phyloP scores from a whole-genome alignment of 2,329 filamentous ascomycete genomes.

The Paraphaeosphaeria sporulosa region DNA sequence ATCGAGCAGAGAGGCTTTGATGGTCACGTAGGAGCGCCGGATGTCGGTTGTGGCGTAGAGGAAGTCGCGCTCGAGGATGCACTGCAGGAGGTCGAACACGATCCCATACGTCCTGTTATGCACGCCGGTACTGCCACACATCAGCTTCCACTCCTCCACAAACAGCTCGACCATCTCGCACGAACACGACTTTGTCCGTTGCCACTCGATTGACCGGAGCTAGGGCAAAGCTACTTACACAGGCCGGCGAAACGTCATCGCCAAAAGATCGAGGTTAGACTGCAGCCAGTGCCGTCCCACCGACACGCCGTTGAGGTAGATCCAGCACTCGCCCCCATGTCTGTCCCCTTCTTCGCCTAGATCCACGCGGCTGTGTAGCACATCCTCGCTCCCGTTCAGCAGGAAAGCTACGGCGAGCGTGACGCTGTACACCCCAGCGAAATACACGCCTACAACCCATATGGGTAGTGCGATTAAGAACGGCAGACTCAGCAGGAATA shows the following conservation, averaged over 20 bases:
- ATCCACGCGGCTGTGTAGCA: constrained; percentile 64
- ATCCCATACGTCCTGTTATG: constrained; percentile 78
- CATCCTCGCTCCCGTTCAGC: constrained; percentile 43
- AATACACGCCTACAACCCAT: constrained; percentile 45
- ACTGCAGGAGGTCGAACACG: constrained; percentile 79
- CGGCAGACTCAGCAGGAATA: constrained; percentile 67
- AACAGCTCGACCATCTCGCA: too few species aligned
- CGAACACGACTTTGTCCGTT: too few species aligned
- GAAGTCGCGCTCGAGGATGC: constrained; percentile 78
- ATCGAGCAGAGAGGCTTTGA: constrained; percentile 71
- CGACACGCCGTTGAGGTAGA: constrained; percentile 80
- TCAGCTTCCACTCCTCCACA: too few species aligned
- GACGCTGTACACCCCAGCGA: constrained; percentile 33
- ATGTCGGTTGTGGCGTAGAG: constrained; percentile 73
- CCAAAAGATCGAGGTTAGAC: constrained; percentile 73
- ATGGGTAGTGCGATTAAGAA: constrained; percentile 55
- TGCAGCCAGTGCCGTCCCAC: constrained; percentile 54
- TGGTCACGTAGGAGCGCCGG: constrained; percentile 63
- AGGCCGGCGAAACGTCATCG: constrained; percentile 74
- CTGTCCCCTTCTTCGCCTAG: too few species aligned
- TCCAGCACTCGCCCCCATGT: constrained; percentile 77
- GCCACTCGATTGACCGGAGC: too few species aligned
- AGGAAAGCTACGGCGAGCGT: constrained; percentile 42
- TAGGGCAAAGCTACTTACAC: too few species aligned
- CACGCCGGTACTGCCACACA: too few species aligned